Conservation (phyloP, 2,329 filamentous ascomycete species). For the Sarocladium brachiariae region DNA sequence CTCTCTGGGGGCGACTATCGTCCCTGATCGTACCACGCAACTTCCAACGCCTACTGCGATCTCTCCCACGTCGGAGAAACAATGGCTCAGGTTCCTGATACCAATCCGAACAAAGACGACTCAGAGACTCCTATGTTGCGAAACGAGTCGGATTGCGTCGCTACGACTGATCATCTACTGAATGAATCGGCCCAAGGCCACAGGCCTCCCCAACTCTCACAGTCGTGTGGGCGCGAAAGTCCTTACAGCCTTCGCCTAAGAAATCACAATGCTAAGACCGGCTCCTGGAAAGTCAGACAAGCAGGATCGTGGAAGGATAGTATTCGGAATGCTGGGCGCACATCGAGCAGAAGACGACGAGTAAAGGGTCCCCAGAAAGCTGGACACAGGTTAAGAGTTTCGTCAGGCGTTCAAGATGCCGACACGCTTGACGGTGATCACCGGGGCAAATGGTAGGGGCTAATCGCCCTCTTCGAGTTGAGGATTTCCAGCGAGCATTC, state of each 20-base stretch:
- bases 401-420: background rate
- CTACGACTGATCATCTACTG: background rate
- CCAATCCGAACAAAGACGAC: background rate
- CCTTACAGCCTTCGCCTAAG: background rate
- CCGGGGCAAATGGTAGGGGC: background rate
- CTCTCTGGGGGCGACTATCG: background rate
- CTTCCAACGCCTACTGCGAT: background rate
- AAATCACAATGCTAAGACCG: background rate
- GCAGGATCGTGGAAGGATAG: background rate
- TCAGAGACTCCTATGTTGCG: background rate
- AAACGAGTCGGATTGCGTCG: background rate
- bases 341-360: background rate
- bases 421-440: background rate
- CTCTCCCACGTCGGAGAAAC: background rate
- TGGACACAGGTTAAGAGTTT: background rate
- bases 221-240: background rate
- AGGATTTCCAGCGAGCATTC: background rate
- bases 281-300: too few relatives aligned
- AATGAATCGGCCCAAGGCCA: background rate
- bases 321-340: background rate
- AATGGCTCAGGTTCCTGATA: background rate
- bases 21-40: background rate
- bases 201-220: background rate
- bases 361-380: background rate
- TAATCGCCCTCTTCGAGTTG: background rate